Conservation (phyloP, 805 yeast genomes). For the Blastobotrys mokoenaii region DNA sequence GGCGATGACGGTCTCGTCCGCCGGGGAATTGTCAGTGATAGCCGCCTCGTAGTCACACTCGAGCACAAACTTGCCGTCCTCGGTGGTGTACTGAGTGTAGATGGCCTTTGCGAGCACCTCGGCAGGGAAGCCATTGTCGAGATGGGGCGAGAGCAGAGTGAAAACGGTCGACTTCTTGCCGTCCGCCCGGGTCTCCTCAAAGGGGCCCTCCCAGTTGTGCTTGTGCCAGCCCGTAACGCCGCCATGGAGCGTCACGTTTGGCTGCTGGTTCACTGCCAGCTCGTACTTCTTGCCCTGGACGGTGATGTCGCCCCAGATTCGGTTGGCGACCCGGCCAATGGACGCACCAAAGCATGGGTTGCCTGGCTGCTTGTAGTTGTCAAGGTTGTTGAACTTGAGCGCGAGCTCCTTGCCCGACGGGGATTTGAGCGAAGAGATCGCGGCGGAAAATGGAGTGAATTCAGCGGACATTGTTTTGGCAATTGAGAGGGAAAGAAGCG, state of each 20-base stretch:
- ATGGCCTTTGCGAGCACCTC: conserved; percentile 39
- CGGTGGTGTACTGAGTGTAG: conserved; percentile 34
- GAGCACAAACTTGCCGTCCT: conserved; percentile 29
- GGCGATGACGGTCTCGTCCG: conserved; percentile 42
- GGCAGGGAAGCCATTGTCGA: conserved; percentile 55
- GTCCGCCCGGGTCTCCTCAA: conserved; percentile 28
- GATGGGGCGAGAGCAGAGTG: conserved; percentile 36
- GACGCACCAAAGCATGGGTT: conserved; percentile 52
- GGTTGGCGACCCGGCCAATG: conserved; percentile 57
- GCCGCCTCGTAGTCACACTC: conserved; percentile 41
- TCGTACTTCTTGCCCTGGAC: conserved; percentile 35
- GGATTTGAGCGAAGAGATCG: conserved; percentile 19
- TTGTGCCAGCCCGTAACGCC: conserved; percentile 46
- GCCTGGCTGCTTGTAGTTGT: conserved; percentile 21
- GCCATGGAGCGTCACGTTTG: conserved; percentile 44
- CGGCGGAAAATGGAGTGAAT: conserved; percentile 13
- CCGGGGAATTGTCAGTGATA: conserved; percentile 28
- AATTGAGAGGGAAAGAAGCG: not conserved
- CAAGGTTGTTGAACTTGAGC: conserved; percentile 16
- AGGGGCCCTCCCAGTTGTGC: conserved; percentile 45
- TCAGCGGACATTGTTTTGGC: not conserved
- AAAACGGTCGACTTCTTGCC: conserved; percentile 27
- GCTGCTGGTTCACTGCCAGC: conserved; percentile 31
- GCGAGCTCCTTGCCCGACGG: conserved; percentile 17
- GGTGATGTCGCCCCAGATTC: conserved; percentile 36